phyloP scores from a whole-genome alignment of 768 basidiomycete species.

The Amanita thiersii region DNA sequence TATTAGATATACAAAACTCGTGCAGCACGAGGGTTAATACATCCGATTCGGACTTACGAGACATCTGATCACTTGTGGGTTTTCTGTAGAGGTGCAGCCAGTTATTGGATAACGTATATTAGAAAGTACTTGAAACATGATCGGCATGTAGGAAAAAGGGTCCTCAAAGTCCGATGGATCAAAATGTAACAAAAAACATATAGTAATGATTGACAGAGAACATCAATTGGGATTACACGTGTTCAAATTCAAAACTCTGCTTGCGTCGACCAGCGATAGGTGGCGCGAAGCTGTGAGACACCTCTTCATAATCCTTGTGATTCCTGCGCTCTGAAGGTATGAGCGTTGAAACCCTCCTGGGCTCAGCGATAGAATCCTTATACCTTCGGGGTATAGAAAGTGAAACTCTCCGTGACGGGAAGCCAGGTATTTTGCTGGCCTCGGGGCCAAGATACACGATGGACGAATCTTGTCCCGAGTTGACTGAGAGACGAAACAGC shows the following conservation, averaged over 20 bases:
- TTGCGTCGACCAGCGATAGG: neutral
- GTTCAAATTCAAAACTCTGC: neutral
- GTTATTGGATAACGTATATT: too few species aligned
- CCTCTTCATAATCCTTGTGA: neutral
- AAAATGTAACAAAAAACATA: neutral
- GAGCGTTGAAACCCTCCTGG: neutral
- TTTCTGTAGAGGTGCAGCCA: too few species aligned
- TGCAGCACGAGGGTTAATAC: too few species aligned
- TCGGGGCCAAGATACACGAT: slow-evolving; percentile 6
- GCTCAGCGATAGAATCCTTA: neutral
- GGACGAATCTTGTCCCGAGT: neutral
- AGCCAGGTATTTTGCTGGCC: neutral
- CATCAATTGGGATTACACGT: too few species aligned
- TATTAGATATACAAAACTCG: too few species aligned
- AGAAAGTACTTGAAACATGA: too few species aligned
- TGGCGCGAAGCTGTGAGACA: neutral
- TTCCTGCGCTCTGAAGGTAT: neutral
- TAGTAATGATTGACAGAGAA: too few species aligned
- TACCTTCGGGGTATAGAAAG: slow-evolving; percentile 5
- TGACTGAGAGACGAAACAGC: neutral
- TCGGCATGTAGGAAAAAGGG: too few species aligned
- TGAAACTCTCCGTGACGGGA: slow-evolving; percentile 2
- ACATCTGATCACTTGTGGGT: too few species aligned
- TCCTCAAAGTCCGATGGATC: neutral
- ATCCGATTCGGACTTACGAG: too few species aligned